Base-by-base conservation (phyloP, 768 basidiomycete species). In the Podaxis mareebaensis region DNA sequence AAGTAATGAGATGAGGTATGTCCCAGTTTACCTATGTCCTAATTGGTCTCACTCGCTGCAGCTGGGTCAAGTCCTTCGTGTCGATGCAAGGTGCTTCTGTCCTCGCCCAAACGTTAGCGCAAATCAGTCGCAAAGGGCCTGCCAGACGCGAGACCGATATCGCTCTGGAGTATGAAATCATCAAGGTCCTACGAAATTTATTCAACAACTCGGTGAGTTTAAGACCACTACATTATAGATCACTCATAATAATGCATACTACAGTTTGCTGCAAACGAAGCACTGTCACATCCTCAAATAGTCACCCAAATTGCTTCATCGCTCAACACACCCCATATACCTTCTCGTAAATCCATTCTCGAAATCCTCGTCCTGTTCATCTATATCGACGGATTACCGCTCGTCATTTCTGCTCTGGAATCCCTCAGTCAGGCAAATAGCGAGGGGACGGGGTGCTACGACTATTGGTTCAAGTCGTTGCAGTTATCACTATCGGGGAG, bases 391-490 rank as follows among this genome's bases (percentile, higher is more conserved):
- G 83, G 81, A 26, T 80, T 85, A 61, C 78, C 81, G 55, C 80
- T 89, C 28, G 93, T 98, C 55, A 74, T 96, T 8, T 78, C 84
- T 42, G 94, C 88, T 8, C 79, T 98, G 15, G 90, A 92, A 70
- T 78, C 81, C 11, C 83, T 95, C 40, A 94, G 92, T 72, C 72
- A 81, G 26, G 76, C 85, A 4, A 92, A 93, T 66, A 84, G 84
- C 53, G 84, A 84, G 55, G 76, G 80, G 13, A 79, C 80, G 22
- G 84, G 85, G 36, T 84, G 79, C 58, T 99, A 93, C 72, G 88
- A 88, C 65, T 95, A 86, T 68, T 99, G 95, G 96, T 92, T 99
- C 71, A 89, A 87, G 67, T 89, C 88, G 0, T 78, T 96, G 66
- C 91, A 94, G 67, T 76, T 77, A 28, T 85, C 85, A 2, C 80